phyloP scores from a whole-genome alignment of 805 yeast genomes.

The Kluyveromyces lactis region DNA sequence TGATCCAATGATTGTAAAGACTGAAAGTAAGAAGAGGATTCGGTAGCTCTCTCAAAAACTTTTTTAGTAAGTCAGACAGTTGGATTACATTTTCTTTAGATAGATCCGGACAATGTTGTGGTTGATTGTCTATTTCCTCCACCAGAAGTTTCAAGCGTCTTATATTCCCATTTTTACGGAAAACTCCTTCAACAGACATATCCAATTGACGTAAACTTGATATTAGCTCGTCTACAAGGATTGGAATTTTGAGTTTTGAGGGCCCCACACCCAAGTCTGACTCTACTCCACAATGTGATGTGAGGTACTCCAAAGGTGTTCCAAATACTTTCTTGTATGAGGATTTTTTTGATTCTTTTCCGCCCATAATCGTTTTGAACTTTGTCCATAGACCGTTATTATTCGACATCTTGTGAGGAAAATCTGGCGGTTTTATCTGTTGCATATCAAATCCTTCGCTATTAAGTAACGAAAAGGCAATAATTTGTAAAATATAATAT shows the following conservation, averaged over 20 bases:
- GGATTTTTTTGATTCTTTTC: constrained; percentile 19
- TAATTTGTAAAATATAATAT: constrained; percentile 51
- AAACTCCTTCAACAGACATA: constrained; percentile 92
- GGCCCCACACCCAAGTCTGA: constrained; percentile 83
- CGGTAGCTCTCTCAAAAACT: constrained; percentile 86
- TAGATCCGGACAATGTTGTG: constrained; percentile 63
- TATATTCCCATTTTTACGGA: constrained; percentile 93
- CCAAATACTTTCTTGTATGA: constrained; percentile 57
- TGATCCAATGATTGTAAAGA: constrained; percentile 72
- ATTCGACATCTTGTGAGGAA: constrained; percentile 46
- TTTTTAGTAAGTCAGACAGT: constrained; percentile 85
- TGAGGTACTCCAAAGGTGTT: constrained; percentile 58
- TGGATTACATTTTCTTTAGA: constrained; percentile 79
- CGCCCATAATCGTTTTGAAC: constrained; percentile 21
- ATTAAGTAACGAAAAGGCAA: constrained; percentile 33
- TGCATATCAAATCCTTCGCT: constrained; percentile 7
- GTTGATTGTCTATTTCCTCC: constrained; percentile 63
- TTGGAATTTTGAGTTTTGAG: constrained; percentile 68
- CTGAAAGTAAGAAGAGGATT: constrained; percentile 76
- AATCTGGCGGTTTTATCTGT: constrained; percentile 47
- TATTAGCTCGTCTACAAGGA: constrained; percentile 78
- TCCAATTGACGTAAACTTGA: constrained; percentile 81
- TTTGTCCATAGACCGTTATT: constrained; percentile 21
- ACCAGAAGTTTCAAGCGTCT: constrained; percentile 67
- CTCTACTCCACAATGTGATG: constrained; percentile 67